Percentiles rank a stretch among this genome's conserved stretches.
Conservation (phyloP, 2,329 filamentous ascomycete species). For the Neonectria ditissima region DNA sequence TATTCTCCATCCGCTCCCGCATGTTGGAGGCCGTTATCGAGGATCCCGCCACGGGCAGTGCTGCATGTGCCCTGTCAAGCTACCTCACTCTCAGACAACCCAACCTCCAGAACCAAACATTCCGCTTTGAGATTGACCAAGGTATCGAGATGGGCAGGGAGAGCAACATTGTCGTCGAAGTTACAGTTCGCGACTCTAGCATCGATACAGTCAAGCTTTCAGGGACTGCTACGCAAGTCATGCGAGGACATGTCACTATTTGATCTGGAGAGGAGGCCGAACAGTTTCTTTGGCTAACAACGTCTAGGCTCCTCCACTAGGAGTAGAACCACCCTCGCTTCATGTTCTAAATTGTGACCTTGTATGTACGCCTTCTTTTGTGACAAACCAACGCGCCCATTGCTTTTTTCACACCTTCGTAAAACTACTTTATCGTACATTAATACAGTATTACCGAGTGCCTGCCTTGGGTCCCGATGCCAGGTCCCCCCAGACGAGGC, state of each 20-base stretch:
- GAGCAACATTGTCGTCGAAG: conserved; percentile 64
- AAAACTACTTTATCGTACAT: conserved; percentile 52
- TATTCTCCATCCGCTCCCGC: conserved; percentile 63
- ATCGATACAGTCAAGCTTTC: conserved; percentile 49
- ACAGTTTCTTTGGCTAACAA: conserved; percentile 15
- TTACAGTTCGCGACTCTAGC: conserved; percentile 48
- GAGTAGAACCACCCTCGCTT: conserved; percentile 4
- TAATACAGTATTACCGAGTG: conserved; percentile 52
- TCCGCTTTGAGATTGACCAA: conserved; percentile 68
- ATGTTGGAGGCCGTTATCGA: conserved; percentile 68
- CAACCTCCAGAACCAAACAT: conserved; percentile 45
- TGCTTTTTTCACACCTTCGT: conserved; percentile 43
- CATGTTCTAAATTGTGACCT: background rate
- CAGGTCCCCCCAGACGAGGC: conserved; percentile 46
- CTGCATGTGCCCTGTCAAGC: conserved; percentile 67
- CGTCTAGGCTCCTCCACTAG: conserved; percentile 1
- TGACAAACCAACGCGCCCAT: conserved; percentile 43
- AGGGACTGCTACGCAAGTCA: conserved; percentile 51
- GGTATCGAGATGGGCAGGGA: conserved; percentile 75
- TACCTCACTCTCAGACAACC: conserved; percentile 63
- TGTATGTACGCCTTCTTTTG: conserved; percentile 11
- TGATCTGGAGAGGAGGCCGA: conserved; percentile 26
- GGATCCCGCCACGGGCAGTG: conserved; percentile 73
- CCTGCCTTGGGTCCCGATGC: conserved; percentile 27
- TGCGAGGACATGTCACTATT: conserved; percentile 49